Base-by-base conservation (phyloP, 495 filamentous ascomycete species). In the Clohesyomyces aquaticus region DNA sequence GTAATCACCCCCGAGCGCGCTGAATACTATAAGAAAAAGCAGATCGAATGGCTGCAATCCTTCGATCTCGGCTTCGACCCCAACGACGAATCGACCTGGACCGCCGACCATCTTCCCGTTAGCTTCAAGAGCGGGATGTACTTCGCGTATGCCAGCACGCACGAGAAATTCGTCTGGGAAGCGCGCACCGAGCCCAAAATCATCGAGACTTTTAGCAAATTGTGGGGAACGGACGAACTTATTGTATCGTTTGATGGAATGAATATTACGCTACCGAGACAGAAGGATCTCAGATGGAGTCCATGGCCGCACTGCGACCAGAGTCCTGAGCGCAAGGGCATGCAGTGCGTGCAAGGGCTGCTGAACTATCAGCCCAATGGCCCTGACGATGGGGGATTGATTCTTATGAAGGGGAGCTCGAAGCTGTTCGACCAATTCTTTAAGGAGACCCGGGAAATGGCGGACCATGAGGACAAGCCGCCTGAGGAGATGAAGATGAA, bases 241-340 rank as follows among this genome's bases (percentile, higher is more conserved):
- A 63, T 79, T 22, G 57, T 22, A 14, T 78, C 76, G 2, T 79
- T 79, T 62, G 76, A 79, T 32, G 76, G 72, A 0, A 51, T 78
- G 55, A 78, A 78, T 75, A 35, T 73, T 18, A 55, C 73, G 3
- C 49, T 78, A 19, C 75, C 73, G 1, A 74, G 9, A 56, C 68
- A 51, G 77, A 78, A 65, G 27, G 51, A 55, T 41, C 51, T 55
- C 51, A 55, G 41, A 21, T 55, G 51, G 51, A 77, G 73, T 18
- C 76, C 78, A 16, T 80, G 79, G 79, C 78, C 78, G 2, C 79
- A 81, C 59, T 73, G 76, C 54, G 79, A 81, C 47, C 79, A 81
- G 61, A 71, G 76, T 50, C 78, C 78, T 8, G 59, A 63, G 4
- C 76, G 77, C 32, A 74, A 68, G 41, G 77, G 77, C 26, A 77